Base-by-base conservation (phyloP, 2,329 filamentous ascomycete species). In the Teratosphaeriaceae sp. region DNA sequence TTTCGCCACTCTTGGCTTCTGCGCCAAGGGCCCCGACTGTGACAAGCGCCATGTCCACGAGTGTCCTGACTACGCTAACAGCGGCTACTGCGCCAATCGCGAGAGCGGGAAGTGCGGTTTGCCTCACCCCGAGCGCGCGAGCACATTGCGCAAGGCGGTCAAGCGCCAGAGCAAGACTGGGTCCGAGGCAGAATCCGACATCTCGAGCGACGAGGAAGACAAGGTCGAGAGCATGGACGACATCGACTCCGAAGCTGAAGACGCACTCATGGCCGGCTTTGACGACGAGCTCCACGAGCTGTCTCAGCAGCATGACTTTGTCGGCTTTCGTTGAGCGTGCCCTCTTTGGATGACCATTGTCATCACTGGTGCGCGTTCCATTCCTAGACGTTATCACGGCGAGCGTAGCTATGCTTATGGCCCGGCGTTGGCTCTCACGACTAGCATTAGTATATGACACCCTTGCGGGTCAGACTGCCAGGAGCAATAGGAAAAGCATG, bases 31-130 rank as follows among this genome's bases (percentile, higher is more conserved):
- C 47, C 75, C 76, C 43, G 67, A 74, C 43, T 97, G 92, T 67
- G 67, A 78, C 47, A 80, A 92, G 51, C 84, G 88, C 48, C 92
- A 98, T 70, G 84, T 90, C 45, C 42, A 50, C 45, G 90, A 97
- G 66, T 97, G 92, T 66, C 90, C 92, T 49, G 85, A 94, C 64
- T 96, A 94, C 72, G 86, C 87, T 75, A 94, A 95, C 68, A 87
- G 79, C 47, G 90, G 90, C 57, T 72, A 74, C 49, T 98, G 92
- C 78, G 81, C 80, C 63, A 80, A 78, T 63, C 80, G 82, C 66
- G 51, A 54, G 39, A 50, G 53, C 33, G 52, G 54, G 19, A 81
- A 82, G 53, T 97, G 90, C 72, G 85, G 84, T 62, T 76, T 95
- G 42, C 84, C 81, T 46, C 92, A 98, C 68, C 80, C 90, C 62